Base-by-base conservation (phyloP, 1,139 yeast species). In the Geotrichum reessii region DNA sequence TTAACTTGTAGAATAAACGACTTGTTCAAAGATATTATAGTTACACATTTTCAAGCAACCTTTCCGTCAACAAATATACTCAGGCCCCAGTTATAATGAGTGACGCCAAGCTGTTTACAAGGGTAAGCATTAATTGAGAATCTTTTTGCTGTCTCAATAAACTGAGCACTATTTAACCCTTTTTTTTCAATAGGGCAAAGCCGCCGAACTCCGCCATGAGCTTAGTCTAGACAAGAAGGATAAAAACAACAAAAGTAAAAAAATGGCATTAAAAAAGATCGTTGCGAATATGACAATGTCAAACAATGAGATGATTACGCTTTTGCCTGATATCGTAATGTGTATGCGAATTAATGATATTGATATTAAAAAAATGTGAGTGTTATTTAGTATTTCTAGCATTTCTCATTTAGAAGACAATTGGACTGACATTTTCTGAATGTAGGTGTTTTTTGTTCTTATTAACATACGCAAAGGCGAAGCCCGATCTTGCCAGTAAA, bases 261-360 rank as follows among this genome's bases (percentile, higher is more conserved):
- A 83, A 69, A 74, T 80, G 24, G 84, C 90, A 0, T 75, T 93
- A 64, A 86, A 85, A 71, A 87, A 87, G 69, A 80, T 90, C 33
- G 79, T 91, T 7, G 95, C 96, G 51, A 92, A 91, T 70, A 80
- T 90, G 73, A 86, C 95, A 4, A 78, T 91, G 74, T 91, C 91
- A 60, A 90, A 90, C 69, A 79, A 80, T 63, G 97, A 92, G 67
- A 81, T 91, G 82, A 78, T 83, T 11, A 69, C 76, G 46, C 69
- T 92, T 61, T 81, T 86, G 69, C 85, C 86, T 0, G 95, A 87
- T 53, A 80, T 92, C 12, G 70, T 87, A 8, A 76, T 76, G 40
- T 77, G 87, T 58, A 79, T 89, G 77, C 75, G 78, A 56, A 76
- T 81, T 22, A 83, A 82, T 61, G 96, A 89, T 71, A 70, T 85